Conservation (phyloP, 345 rosid genomes). For the Camelina sativa region DNA sequence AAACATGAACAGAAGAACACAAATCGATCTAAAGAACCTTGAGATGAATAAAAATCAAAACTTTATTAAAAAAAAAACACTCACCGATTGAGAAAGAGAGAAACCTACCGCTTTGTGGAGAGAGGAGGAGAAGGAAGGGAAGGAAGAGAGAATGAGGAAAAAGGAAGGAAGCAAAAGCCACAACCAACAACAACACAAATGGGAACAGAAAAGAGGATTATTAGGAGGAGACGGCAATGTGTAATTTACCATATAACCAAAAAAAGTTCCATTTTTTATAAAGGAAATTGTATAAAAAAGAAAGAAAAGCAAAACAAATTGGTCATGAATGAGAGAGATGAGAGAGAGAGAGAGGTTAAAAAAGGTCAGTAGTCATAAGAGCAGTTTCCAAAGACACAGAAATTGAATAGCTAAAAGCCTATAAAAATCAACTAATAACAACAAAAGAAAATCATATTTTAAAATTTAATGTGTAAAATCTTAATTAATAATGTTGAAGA, state of each 20-base stretch:
- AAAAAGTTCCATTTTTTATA: constrained; percentile 1
- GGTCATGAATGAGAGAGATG: constrained; percentile 11
- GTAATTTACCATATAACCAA: constrained; percentile 35
- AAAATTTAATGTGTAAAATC: background rate
- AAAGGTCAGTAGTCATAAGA: constrained; percentile 21
- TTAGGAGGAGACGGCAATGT: constrained; percentile 39
- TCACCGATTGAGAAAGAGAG: constrained; percentile 1
- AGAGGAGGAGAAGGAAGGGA: constrained; percentile 1
- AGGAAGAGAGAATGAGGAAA: constrained; percentile 17
- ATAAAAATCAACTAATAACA: constrained; percentile 24
- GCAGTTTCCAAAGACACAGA: constrained; percentile 35
- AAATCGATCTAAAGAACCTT: constrained; percentile 28
- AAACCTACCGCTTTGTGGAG: constrained; percentile 33
- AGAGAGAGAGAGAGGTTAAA: background rate
- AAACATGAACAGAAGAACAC: background rate
- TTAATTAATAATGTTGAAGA: background rate
- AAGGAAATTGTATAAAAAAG: background rate
- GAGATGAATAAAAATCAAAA: background rate
- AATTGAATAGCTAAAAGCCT: constrained; percentile 25
- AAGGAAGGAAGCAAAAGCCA: constrained; percentile 1
- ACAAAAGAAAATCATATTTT: background rate
- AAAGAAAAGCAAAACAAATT: constrained; percentile 19
- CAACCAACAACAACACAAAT: constrained; percentile 28
- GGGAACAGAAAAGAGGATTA: constrained; percentile 41
- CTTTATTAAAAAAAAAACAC: background rate